Base-by-base conservation (phyloP, 805 yeast species). In the Nematodospora valgi region DNA sequence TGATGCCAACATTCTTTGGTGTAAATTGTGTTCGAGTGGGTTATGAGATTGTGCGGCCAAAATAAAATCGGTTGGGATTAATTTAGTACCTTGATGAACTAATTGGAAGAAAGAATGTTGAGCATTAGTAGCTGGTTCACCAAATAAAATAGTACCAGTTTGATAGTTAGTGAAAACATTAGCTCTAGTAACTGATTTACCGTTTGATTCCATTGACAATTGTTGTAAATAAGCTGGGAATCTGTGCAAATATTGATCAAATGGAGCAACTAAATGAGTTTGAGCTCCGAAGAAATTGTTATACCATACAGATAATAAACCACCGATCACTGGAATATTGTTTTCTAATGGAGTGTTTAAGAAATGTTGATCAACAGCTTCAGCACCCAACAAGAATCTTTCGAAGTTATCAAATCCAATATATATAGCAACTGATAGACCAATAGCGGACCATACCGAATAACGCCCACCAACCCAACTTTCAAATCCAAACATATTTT, bases 381-480 rank as follows among this genome's bases (percentile, higher is more conserved):
- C 96, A 45, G 96, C 98, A 72, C 99, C 99, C 67, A 82, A 85
- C 56, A 93, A 75, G 78, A 93, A 87, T 42, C 76, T 76, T 46
- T 86, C 91, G 56, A 93, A 93, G 77, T 88, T 86, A 46, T 93
- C 98, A 64, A 61, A 93, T 48, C 99, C 99, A 62, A 93, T 82
- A 78, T 84, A 93, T 51, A 93, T 69, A 52, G 95, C 95, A 45
- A 93, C 91, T 19, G 96, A 86, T 52, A 93, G 78, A 44, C 99
- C 99, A 63, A 93, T 93, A 45, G 98, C 94, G 27, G 96, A 86
- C 99, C 99, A 93, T 44, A 93, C 98, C n/a, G 98, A 93, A 81
- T 93, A 93, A 68, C 99, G 84, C 60, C 99, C 99, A 58, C 99
- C 99, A 47, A 93, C 99, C 98, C 98, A 93, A 70, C 72, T 82